These are phyloP conservation scores for Chalara sp. DNA, from an alignment of 2,329 filamentous ascomycete species.

Conservation along the genomic window DNA sequence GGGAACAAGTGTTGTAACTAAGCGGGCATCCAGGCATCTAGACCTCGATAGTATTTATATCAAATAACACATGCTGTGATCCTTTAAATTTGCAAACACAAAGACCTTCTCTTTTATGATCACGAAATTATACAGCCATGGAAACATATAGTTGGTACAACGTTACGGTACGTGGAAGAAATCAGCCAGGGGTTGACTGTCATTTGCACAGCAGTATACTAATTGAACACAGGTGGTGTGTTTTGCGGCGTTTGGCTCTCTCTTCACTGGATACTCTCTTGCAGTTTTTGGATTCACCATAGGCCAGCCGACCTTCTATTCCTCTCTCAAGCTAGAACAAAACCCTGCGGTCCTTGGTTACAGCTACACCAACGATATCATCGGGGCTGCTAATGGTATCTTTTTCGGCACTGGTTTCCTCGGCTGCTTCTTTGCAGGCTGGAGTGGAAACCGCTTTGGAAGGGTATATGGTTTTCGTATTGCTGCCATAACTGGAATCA, in stretches of 20 bases:
- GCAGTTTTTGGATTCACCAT: constrained; percentile 9
- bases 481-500: constrained; percentile 37
- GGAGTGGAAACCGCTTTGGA: constrained; percentile 16
- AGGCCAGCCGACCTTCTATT: constrained; percentile 9
- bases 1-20: too few relatives aligned
- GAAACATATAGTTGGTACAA: too few relatives aligned
- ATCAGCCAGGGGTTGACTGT: too few relatives aligned
- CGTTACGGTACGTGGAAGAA: too few relatives aligned
- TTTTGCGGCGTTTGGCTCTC: constrained; percentile 11
- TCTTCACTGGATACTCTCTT: constrained; percentile 8
- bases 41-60: too few relatives aligned
- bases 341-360: constrained; percentile 5
- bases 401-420: constrained; percentile 29
- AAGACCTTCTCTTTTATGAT: too few relatives aligned
- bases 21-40: too few relatives aligned
- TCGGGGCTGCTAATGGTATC: constrained; percentile 18
- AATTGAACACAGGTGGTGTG: constrained; percentile 9
- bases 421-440: constrained; percentile 17
- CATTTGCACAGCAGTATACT: too few relatives aligned
- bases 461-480: constrained; percentile 33
- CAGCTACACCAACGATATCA: constrained; percentile 9
- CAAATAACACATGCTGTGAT: too few relatives aligned
- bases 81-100: too few relatives aligned
- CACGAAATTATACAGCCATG: too few relatives aligned
- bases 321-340: constrained; percentile 4